phyloP scores from a whole-genome alignment of 2,329 filamentous ascomycete genomes.

The Bertia moriformis region DNA sequence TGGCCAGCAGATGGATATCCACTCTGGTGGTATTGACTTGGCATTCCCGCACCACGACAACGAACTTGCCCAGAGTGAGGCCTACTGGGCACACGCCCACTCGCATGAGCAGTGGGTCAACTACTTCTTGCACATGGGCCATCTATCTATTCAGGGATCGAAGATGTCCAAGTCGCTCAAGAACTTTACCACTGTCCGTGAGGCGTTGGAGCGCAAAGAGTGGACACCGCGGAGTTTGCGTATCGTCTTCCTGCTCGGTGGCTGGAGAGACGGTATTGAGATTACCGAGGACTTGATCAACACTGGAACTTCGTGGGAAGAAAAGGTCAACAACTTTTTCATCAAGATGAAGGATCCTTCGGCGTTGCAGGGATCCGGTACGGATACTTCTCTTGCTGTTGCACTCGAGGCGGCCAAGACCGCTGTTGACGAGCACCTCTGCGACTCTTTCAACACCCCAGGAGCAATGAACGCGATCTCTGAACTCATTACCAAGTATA shows the following conservation, averaged over 20 bases:
- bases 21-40: slow-evolving; percentile 83
- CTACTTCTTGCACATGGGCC: slow-evolving; percentile 92
- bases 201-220: slow-evolving; percentile 46
- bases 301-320: slow-evolving; percentile 18
- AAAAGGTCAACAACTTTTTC: slow-evolving; percentile 1
- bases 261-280: slow-evolving; percentile 83
- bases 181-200: slow-evolving; percentile 86
- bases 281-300: slow-evolving; percentile 78
- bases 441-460: slow-evolving; percentile 79
- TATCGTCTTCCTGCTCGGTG: slow-evolving; percentile 74
- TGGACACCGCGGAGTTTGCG: slow-evolving; percentile 71
- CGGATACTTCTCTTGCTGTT: not conserved
- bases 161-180: slow-evolving; percentile 96
- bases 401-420: slow-evolving; percentile 31
- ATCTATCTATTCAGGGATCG: slow-evolving; percentile 72
- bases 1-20: slow-evolving; percentile 75
- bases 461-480: slow-evolving; percentile 65
- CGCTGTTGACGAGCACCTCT: slow-evolving; percentile 43
- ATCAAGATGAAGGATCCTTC: slow-evolving; percentile 1
- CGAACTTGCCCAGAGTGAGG: slow-evolving; percentile 77
- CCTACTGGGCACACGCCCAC: slow-evolving; percentile 39
- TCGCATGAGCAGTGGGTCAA: slow-evolving; percentile 69
- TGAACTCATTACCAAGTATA: slow-evolving; percentile 56
- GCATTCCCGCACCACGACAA: slow-evolving; percentile 89
- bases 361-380: not conserved